Evolutionary conservation across 169 alveolate genomes (phyloP).

Genomic region (Eimeria necatrix): DNA sequence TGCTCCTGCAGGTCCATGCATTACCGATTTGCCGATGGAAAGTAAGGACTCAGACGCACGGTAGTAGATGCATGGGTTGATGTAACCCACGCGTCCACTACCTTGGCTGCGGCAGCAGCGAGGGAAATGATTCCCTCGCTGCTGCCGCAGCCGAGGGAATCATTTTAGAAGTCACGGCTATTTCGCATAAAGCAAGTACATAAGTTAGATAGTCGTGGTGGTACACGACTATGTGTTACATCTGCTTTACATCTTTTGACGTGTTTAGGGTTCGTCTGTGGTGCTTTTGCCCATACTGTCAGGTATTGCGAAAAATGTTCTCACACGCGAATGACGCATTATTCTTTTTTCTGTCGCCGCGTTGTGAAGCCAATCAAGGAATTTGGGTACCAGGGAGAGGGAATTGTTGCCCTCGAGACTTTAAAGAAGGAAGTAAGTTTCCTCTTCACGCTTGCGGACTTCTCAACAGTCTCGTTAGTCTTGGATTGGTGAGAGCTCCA

Average conservation of each 20-base stretch:
- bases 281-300: not conserved
- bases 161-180: no score
- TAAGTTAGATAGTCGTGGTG: no score
- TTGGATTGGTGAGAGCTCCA: not conserved
- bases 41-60: conserved; percentile 45
- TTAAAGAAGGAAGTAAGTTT: conserved; percentile 83
- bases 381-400: conserved; percentile 90
- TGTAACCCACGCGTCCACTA: no score
- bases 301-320: conserved; percentile 90
- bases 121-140: no score
- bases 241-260: no score
- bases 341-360: conserved; percentile 90
- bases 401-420: conserved; percentile 85
- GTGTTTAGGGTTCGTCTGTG: not conserved
- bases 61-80: not conserved
- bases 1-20: conserved; percentile 90
- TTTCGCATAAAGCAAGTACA: no score
- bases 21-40: conserved; percentile 87
- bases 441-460: not conserved
- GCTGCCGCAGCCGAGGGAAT: no score
- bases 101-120: not conserved
- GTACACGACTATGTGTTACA: no score
- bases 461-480: not conserved
- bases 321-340: conserved; percentile 91
- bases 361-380: conserved; percentile 91